A percentile compares a stretch with the other conserved stretches of the same genome.
These are phyloP conservation scores for Phytophthora cajani DNA, from an alignment of 352 stramenopile species.

Conservation along the genomic window DNA sequence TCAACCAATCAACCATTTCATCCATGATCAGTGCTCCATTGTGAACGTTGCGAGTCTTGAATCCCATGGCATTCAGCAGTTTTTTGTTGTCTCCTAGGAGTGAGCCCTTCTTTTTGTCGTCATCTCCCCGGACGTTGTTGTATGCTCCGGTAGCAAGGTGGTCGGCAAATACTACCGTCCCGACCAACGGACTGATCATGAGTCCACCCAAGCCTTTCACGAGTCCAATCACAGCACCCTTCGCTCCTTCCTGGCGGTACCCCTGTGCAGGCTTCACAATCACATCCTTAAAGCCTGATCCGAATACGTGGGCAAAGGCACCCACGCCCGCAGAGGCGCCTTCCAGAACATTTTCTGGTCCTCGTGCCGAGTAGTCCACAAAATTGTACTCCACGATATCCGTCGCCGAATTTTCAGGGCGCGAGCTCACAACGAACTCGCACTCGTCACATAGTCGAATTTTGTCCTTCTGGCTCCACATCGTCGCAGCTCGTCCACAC, in stretches of 20 bases:
- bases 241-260: conserved; percentile 64
- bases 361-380: conserved; percentile 69
- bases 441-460: conserved; percentile 66
- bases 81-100: conserved; percentile 60
- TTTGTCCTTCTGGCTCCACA: conserved; percentile 64
- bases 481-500: conserved; percentile 50
- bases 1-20: conserved; percentile 41
- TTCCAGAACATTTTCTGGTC: conserved; percentile 58
- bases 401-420: conserved; percentile 49
- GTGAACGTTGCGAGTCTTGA: conserved; percentile 53
- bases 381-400: conserved; percentile 69
- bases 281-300: conserved; percentile 66
- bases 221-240: conserved; percentile 65
- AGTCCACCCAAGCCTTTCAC: conserved; percentile 62
- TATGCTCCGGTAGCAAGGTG: conserved; percentile 70
- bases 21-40: conserved; percentile 59
- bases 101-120: conserved; percentile 55
- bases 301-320: conserved; percentile 72
- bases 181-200: conserved; percentile 62
- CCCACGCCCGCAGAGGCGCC: conserved; percentile 60
- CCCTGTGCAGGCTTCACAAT: conserved; percentile 65
- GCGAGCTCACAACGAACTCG: conserved; percentile 53
- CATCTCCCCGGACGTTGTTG: conserved; percentile 53
- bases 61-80: conserved; percentile 41
- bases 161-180: conserved; percentile 67